Evolutionary conservation across 208 protist genomes (phyloP), one percentile per base, ranked within the genome.

Genomic region (Crithidia sp.): DNA sequence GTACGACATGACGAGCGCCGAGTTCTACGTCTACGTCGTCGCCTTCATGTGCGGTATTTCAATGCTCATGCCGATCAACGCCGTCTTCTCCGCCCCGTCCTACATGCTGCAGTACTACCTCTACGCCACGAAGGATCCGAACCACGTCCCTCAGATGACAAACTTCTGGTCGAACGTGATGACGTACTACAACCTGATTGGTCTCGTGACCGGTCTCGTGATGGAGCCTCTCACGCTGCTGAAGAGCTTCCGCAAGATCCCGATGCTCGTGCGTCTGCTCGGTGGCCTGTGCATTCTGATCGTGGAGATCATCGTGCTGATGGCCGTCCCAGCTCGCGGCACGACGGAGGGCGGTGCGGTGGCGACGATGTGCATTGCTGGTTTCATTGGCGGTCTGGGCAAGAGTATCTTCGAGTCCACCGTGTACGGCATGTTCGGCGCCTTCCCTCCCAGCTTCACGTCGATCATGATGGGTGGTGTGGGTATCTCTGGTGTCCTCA

Each of bases 51-150:
- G 82, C 44, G 92, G 95, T 49, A 55, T 93, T 5, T 92, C 87
- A 17, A 87, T 91, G 73, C 66, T 98, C 37, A 89, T 96, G 74
- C 88, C 91, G 5, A 70, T 92, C 58, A 97, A 97, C 65, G 76
- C 86, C 41, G 78, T 96, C 68, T 92, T 97, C 69, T 90, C 86
- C 13, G 89, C 91, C 3, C 88, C 86, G 13, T 67, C 68, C 13
- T 98, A 95, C 74, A 93, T 95, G 8, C 37, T 82, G 52, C 45
- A 82, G 53, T 93, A 83, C 72, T 87, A 90, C 75, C 69, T 81
- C 50, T 93, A 86, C 74, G 84, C 86, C 40, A 77, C 64, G 57
- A 36, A 81, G 10, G 55, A 88, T 39, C 65, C 75, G 2, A 28
- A 85, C 41, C 69, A 69, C 8, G 70, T 75, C 17, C 66, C 79